Evolutionary conservation across 2,329 filamentous ascomycete genomes (phyloP).

Genomic region (Albifimbria verrucaria): DNA sequence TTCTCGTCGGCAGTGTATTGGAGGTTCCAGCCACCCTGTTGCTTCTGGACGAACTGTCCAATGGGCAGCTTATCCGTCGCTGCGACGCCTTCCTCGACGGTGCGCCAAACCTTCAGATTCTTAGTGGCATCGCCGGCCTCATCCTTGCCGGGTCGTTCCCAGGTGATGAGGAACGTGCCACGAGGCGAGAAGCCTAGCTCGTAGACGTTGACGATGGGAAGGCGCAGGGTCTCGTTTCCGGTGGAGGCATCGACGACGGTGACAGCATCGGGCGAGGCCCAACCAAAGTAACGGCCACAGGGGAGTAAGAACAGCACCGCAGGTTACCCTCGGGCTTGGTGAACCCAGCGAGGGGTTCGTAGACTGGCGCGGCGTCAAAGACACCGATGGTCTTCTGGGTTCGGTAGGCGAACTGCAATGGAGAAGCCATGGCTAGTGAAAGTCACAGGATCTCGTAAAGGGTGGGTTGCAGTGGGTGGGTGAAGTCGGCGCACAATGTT

Average conservation of each 20-base stretch:
- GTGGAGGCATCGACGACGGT: constrained; percentile 77
- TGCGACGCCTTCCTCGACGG: constrained; percentile 64
- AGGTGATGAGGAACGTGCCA: constrained; percentile 92
- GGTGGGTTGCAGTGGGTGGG: constrained; percentile 19
- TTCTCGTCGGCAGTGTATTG: constrained; percentile 94
- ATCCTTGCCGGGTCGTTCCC: constrained; percentile 91
- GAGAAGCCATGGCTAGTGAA: constrained; percentile 91
- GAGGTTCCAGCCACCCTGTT: constrained; percentile 92
- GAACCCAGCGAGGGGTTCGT: constrained; percentile 82
- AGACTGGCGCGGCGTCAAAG: constrained; percentile 86
- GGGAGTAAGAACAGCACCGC: constrained; percentile 95
- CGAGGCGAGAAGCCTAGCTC: constrained; percentile 92
- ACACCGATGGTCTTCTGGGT: constrained; percentile 95
- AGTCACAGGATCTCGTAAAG: constrained; percentile 62
- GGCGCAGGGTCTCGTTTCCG: constrained; percentile 69
- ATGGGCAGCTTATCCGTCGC: constrained; percentile 68
- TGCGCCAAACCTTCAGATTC: constrained; percentile 96
- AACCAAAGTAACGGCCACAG: constrained; percentile 94
- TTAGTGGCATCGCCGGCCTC: constrained; percentile 90
- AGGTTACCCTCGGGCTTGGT: constrained; percentile 86
- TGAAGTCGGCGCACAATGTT: constrained; percentile 10
- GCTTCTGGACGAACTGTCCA: constrained; percentile 92
- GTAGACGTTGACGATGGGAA: constrained; percentile 81
- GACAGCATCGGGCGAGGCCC: constrained; percentile 85
- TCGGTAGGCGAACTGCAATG: constrained; percentile 94